phyloP scores from a whole-genome alignment of 1,139 yeast species.

The Williopsis jadinii region DNA sequence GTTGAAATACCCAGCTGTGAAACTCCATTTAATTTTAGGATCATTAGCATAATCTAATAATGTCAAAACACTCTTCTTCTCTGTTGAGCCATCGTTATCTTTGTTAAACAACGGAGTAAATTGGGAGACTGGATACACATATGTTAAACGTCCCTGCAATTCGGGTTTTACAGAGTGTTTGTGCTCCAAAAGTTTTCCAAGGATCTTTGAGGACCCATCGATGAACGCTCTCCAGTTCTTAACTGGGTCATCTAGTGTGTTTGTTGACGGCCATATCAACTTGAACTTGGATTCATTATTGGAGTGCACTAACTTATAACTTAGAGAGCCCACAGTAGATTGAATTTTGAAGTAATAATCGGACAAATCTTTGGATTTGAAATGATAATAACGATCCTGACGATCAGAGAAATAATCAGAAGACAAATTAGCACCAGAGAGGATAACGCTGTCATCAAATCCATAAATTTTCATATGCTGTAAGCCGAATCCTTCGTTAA shows the following conservation, averaged over 20 bases:
- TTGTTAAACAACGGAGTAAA: slow-evolving; percentile 66
- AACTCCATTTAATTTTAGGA: slow-evolving; percentile 63
- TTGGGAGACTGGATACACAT: slow-evolving; percentile 91
- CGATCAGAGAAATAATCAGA: slow-evolving; percentile 91
- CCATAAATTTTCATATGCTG: slow-evolving; percentile 98
- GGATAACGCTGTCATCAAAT: slow-evolving; percentile 79
- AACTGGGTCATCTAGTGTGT: slow-evolving; percentile 67
- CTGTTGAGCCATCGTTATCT: slow-evolving; percentile 57
- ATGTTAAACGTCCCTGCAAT: slow-evolving; percentile 38
- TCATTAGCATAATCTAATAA: slow-evolving; percentile 53
- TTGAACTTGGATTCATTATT: slow-evolving; percentile 43
- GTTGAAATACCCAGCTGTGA: slow-evolving; percentile 96
- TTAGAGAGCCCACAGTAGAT: slow-evolving; percentile 54
- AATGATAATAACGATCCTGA: slow-evolving; percentile 85
- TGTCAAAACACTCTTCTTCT: slow-evolving; percentile 61
- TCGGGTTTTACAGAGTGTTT: slow-evolving; percentile 26
- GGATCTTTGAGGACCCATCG: slow-evolving; percentile 47
- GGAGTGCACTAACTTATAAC: slow-evolving; percentile 55
- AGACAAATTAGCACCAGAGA: slow-evolving; percentile 89
- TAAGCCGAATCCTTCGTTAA: slow-evolving; percentile 87
- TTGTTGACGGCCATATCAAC: slow-evolving; percentile 71
- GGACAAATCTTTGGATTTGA: slow-evolving; percentile 49
- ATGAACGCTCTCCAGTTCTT: slow-evolving; percentile 50
- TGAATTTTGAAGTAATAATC: slow-evolving; percentile 72
- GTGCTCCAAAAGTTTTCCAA: slow-evolving; percentile 48